Evolutionary conservation across 1,139 yeast species (phyloP).

Genomic region (Sugiyamaella castrensis): DNA sequence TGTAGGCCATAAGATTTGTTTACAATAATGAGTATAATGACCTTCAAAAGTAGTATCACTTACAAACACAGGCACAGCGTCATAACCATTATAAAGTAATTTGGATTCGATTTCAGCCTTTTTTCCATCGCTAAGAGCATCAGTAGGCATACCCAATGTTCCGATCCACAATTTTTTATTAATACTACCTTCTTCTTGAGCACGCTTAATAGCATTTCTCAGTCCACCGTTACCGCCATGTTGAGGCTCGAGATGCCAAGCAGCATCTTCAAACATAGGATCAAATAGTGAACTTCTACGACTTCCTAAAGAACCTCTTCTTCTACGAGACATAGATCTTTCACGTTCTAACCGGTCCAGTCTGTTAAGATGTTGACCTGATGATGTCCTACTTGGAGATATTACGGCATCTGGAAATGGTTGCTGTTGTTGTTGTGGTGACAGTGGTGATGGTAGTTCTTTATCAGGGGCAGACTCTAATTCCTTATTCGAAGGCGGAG

Average conservation of each 20-base stretch:
- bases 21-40: slow-evolving; percentile 85
- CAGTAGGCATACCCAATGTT: slow-evolving; percentile 86
- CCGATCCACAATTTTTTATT: slow-evolving; percentile 75
- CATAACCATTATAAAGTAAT: slow-evolving; percentile 42
- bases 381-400: background rate
- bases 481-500: too few relatives aligned
- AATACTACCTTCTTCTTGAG: slow-evolving; percentile 48
- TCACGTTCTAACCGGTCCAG: background rate
- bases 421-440: background rate
- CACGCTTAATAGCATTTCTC: slow-evolving; percentile 74
- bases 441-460: background rate
- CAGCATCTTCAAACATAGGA: slow-evolving; percentile 63
- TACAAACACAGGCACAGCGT: slow-evolving; percentile 66
- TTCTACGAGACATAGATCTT: slow-evolving; percentile 9
- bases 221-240: slow-evolving; percentile 87
- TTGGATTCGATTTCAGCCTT: slow-evolving; percentile 44
- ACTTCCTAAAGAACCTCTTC: slow-evolving; percentile 10
- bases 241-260: slow-evolving; percentile 69
- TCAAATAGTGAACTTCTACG: slow-evolving; percentile 9
- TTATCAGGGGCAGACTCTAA: too few relatives aligned
- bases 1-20: slow-evolving; percentile 95
- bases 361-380: background rate
- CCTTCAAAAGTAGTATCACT: slow-evolving; percentile 81
- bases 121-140: slow-evolving; percentile 60
- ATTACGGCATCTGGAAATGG: background rate